Evolutionary conservation across 768 basidiomycete species (phyloP), one percentile per base, ranked within the genome.

Genomic region (Holtermannia corniformis): DNA sequence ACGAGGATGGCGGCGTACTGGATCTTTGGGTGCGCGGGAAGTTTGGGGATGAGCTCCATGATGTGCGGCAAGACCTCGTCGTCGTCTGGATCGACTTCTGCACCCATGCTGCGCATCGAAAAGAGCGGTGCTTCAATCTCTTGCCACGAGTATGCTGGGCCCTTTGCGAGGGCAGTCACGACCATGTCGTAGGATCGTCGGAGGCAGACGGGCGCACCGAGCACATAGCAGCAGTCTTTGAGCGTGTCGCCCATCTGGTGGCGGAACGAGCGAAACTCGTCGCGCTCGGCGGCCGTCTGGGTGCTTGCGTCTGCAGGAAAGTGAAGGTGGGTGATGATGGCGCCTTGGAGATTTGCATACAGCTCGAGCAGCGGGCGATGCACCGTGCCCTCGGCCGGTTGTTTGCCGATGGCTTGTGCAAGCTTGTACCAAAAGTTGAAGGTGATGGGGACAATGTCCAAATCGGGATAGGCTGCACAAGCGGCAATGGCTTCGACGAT

Each of bases 191-290:
- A 87, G 1, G 91, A 80, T 2, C 84, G 78, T 49, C 83, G 72
- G 41, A 99, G 77, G 66, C 95, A 97, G 1, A 78, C 78, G 47
- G 89, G 84, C 2, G 92, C 80, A 42, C 90, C 86, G 43, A 99
- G 79, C 44, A 99, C 90, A 58, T 84, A 80, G 73, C 95, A 99
- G 68, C 95, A 97, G 68, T 99, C 95, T 74, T 99, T 99, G 58
- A 99, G 79, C 3, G 95, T 97, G 70, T 99, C 92, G 37, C 95
- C 95, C 87, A 99, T 97, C 56, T 91, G 83, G 75, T 99, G 95
- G 45, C 95, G 79, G 77, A 99, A 99, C 3, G 82, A 80, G 20
- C 95, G 81, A 78, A 97, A 99, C 63, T 85, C 84, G 51, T 99
- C 95, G 3, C 84, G 80, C 69, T 96, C 95, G 73, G 92, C 87